A percentile compares a stretch with the other conserved stretches of the same genome.
Conservation (phyloP, 208 protist species). For the Trypanosoma cruzi region DNA sequence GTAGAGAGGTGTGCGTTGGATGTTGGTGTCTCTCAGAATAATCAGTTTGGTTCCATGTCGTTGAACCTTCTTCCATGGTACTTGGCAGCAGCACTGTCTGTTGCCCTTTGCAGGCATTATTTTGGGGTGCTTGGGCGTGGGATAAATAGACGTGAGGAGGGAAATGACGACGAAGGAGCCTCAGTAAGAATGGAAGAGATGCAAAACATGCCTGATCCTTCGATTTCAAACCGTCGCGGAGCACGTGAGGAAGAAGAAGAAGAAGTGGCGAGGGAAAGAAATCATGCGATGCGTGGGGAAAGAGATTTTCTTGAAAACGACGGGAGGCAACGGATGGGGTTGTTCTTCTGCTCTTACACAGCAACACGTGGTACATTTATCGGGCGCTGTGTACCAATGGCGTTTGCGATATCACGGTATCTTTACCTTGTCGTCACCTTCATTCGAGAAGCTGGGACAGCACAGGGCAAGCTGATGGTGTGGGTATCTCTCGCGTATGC, state of each 20-base stretch:
- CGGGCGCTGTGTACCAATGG: conserved; percentile 15
- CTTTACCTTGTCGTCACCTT: not conserved
- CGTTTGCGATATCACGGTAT: conserved; percentile 14
- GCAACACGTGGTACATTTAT: conserved; percentile 8
- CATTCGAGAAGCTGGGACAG: conserved; percentile 3
- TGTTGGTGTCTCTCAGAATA: conserved; percentile 4
- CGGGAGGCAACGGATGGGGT: not conserved
- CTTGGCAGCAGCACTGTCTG: conserved; percentile 6
- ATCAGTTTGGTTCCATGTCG: conserved; percentile 2
- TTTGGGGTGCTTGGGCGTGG: not conserved
- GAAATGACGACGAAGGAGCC: not conserved
- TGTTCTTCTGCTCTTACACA: conserved; percentile 3
- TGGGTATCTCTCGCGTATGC: conserved; percentile 19
- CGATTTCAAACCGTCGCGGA: not conserved
- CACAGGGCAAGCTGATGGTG: conserved; percentile 5
- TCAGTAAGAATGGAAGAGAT: not conserved
- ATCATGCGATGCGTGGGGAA: not conserved
- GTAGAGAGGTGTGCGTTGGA: conserved; percentile 12
- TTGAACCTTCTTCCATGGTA: conserved; percentile 19
- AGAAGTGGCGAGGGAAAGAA: not conserved
- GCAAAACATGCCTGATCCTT: not conserved
- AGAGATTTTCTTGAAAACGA: not conserved
- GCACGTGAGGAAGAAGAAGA: not conserved
- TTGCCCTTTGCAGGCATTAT: conserved; percentile 1
- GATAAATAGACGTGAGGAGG: not conserved